Percentiles rank a stretch among this genome's conserved stretches.
Evolutionary conservation across 2,329 filamentous ascomycete species (phyloP).

Genomic region (Arthrobotrys entomopaga): DNA sequence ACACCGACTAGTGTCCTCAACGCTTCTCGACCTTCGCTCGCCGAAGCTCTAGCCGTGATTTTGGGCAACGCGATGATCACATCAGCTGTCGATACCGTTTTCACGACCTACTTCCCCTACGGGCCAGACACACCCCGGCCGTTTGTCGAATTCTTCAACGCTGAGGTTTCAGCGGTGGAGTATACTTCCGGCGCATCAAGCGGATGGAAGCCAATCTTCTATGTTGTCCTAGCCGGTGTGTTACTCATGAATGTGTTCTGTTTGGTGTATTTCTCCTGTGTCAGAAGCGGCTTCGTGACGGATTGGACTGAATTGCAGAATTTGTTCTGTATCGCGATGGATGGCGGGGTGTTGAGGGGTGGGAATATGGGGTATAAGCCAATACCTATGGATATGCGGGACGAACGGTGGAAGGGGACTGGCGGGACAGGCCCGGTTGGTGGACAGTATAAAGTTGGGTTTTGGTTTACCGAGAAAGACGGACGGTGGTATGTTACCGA

Average conservation of each 20-base stretch:
- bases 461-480: slow-evolving; percentile 46
- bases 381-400: not conserved
- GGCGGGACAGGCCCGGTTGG: slow-evolving; percentile 45
- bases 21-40: slow-evolving; percentile 71
- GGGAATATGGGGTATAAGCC: not conserved
- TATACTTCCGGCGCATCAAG: slow-evolving; percentile 75
- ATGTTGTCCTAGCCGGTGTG: slow-evolving; percentile 72
- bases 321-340: slow-evolving; percentile 66
- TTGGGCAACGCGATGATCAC: slow-evolving; percentile 74
- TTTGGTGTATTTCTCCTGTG: slow-evolving; percentile 71
- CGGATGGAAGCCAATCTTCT: slow-evolving; percentile 74
- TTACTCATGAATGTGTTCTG: slow-evolving; percentile 75
- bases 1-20: slow-evolving; percentile 63
- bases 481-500: slow-evolving; percentile 53
- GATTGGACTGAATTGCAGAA: slow-evolving; percentile 83
- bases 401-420: slow-evolving; percentile 38
- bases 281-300: slow-evolving; percentile 72
- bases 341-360: slow-evolving; percentile 34
- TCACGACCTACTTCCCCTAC: slow-evolving; percentile 69
- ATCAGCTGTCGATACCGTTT: slow-evolving; percentile 70
- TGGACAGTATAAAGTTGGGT: slow-evolving; percentile 49
- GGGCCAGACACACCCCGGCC: slow-evolving; percentile 58
- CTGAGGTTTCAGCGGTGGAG: slow-evolving; percentile 71
- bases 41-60: slow-evolving; percentile 77
- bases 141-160: slow-evolving; percentile 70